Conservation (phyloP, 2,329 filamentous ascomycete species). For the Cercospora beticola region DNA sequence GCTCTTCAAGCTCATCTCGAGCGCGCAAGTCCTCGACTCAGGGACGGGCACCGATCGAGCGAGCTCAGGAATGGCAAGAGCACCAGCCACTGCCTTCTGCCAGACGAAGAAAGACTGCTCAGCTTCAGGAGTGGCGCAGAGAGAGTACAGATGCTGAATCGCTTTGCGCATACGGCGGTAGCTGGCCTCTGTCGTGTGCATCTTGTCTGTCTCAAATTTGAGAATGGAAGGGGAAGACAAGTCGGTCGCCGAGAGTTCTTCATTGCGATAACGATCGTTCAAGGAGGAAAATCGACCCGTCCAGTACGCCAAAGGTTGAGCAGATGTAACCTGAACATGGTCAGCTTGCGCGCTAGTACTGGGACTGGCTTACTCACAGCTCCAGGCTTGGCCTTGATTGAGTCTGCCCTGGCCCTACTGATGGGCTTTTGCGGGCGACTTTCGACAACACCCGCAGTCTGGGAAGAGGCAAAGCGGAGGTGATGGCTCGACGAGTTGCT, state of each 20-base stretch:
- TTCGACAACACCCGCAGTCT: not conserved
- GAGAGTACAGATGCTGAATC: conserved; percentile 30
- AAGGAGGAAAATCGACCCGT: conserved; percentile 60
- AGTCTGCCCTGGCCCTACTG: conserved; percentile 13
- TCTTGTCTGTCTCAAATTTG: conserved; percentile 30
- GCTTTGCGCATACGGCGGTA: conserved; percentile 33
- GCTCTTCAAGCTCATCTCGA: conserved; percentile 27
- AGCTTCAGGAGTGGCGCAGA: conserved; percentile 35
- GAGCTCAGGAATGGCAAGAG: conserved; percentile 28
- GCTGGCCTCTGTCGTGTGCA: conserved; percentile 34
- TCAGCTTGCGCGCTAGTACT: not conserved
- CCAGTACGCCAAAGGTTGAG: conserved; percentile 57
- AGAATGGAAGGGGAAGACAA: conserved; percentile 32
- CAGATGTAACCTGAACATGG: conserved; percentile 19
- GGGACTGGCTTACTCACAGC: conserved; percentile 3
- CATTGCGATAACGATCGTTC: conserved; percentile 55
- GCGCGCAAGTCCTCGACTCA: conserved; percentile 13
- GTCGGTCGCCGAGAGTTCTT: conserved; percentile 39
- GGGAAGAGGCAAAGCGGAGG: conserved; percentile 11
- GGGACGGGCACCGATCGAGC: conserved; percentile 21
- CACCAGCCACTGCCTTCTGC: conserved; percentile 31
- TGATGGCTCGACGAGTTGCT: conserved; percentile 13
- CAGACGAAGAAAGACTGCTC: conserved; percentile 34
- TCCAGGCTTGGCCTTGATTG: conserved; percentile 8
- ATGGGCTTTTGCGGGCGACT: not conserved